These are phyloP conservation scores for Talaromyces sp. DNA, from an alignment of 2,329 filamentous ascomycete species.

Conservation along the genomic window DNA sequence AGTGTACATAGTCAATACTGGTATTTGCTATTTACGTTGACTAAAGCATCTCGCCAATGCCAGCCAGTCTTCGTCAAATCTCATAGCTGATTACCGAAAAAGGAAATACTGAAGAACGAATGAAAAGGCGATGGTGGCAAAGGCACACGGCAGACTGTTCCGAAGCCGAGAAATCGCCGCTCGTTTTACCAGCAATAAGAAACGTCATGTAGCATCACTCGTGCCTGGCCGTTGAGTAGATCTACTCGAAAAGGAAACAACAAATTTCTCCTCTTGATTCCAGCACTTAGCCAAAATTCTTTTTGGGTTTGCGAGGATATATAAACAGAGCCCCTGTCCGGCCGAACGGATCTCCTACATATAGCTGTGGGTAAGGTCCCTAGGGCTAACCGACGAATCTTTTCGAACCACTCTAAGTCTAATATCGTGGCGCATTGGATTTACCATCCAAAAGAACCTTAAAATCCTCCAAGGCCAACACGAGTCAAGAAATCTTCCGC, in stretches of 20 bases:
- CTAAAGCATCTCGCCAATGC: background rate
- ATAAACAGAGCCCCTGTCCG: background rate
- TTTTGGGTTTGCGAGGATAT: background rate
- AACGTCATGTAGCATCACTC: conserved; percentile 4
- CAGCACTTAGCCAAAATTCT: no score
- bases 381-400: background rate
- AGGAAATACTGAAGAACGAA: conserved; percentile 11
- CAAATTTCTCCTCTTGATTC: no score
- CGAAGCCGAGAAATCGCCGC: conserved; percentile 4
- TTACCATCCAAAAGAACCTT: background rate
- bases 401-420: background rate
- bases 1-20: background rate
- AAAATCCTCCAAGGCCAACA: background rate
- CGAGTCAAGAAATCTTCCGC: background rate
- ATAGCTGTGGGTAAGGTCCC: background rate
- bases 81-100: background rate
- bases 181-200: background rate
- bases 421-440: background rate
- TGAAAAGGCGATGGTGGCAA: background rate
- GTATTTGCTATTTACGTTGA: background rate
- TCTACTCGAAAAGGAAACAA: background rate
- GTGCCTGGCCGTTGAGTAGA: background rate
- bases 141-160: background rate
- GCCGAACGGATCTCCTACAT: background rate
- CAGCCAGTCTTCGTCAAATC: no score